Base-by-base conservation (phyloP, 2,329 filamentous ascomycete genomes). In the Talaromyces pinophilus region DNA sequence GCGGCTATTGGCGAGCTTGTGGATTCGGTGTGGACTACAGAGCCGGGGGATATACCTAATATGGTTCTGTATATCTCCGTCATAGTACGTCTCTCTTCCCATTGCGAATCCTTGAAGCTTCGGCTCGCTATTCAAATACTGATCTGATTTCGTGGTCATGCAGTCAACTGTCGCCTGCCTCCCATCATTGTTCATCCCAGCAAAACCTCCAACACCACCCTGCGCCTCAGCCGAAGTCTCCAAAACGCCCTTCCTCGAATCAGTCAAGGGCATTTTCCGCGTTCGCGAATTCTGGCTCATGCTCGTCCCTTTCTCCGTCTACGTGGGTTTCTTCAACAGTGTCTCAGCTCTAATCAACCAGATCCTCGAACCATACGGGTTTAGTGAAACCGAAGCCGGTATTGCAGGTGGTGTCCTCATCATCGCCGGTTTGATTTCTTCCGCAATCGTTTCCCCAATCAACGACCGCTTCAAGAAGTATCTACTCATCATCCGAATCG, bases 321-420 rank as follows among this genome's bases (percentile, higher is more conserved):
- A 93, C 78, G 92, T 97, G 68, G 93, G 91, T 72, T 90, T 95
- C 81, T 99, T 99, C 88, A 98, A 98, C 84, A 90, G 90, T 71
- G 83, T 93, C 70, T 96, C 93, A 60, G 91, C 91, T 1, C 86
- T 98, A 1, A 84, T 98, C 10, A 96, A 94, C 81, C 94, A 97
- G 76, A 92, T 98, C 75, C 86, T 98, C 69, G 82, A 87, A 46
- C 95, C 95, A 0, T 94, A 97, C 80, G 91, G 88, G 72, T 96
- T 92, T 84, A 86, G 82, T 67, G 90, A 96, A 76, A 90, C 90
- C 70, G 85, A 97, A 65, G 92, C 94, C 25, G 95, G 95, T 40
- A 93, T 98, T 72, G 92, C 90, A 11, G 95, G 95, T 69, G 95
- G 91, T 0, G 79, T 98, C 8, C 85, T 98, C 40, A 98, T 98